Evolutionary conservation across 2,329 filamentous ascomycete genomes (phyloP).

Genomic region (Ascochyta lentis): DNA sequence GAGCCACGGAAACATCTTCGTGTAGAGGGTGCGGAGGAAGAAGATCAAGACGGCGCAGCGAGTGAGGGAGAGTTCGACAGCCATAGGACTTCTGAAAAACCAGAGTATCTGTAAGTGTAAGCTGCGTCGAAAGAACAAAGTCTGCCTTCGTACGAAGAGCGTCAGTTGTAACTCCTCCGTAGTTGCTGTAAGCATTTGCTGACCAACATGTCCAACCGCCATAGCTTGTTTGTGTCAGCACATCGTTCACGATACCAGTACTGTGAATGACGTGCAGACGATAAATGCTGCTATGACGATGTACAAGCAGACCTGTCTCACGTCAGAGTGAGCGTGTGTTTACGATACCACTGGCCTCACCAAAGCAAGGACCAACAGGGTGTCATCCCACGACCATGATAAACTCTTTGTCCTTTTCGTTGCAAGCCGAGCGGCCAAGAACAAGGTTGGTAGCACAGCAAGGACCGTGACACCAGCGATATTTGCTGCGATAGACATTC

Average conservation of each 20-base stretch:
- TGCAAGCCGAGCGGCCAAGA: slow-evolving; percentile 26
- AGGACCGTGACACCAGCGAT: slow-evolving; percentile 24
- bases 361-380: slow-evolving; percentile 28
- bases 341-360: slow-evolving; percentile 13
- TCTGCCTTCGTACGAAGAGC: slow-evolving; percentile 22
- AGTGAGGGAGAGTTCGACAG: slow-evolving; percentile 23
- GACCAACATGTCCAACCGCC: slow-evolving; percentile 22
- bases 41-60: slow-evolving; percentile 36
- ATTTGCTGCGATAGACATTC: slow-evolving; percentile 21
- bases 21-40: slow-evolving; percentile 35
- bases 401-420: slow-evolving; percentile 28
- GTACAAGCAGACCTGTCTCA: slow-evolving; percentile 26
- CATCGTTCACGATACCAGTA: neutral
- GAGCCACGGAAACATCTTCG: slow-evolving; percentile 23
- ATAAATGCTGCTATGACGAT: slow-evolving; percentile 22
- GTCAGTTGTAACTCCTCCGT: slow-evolving; percentile 19
- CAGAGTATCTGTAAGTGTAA: slow-evolving; percentile 31
- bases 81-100: slow-evolving; percentile 29
- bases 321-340: neutral
- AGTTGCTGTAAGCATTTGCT: slow-evolving; percentile 14
- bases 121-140: neutral
- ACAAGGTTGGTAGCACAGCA: slow-evolving; percentile 25
- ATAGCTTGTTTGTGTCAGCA: slow-evolving; percentile 20
- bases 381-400: slow-evolving; percentile 30
- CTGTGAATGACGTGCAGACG: slow-evolving; percentile 18